Conservation (phyloP, 177 flowering plant species). For the Vitis hybrid region DNA sequence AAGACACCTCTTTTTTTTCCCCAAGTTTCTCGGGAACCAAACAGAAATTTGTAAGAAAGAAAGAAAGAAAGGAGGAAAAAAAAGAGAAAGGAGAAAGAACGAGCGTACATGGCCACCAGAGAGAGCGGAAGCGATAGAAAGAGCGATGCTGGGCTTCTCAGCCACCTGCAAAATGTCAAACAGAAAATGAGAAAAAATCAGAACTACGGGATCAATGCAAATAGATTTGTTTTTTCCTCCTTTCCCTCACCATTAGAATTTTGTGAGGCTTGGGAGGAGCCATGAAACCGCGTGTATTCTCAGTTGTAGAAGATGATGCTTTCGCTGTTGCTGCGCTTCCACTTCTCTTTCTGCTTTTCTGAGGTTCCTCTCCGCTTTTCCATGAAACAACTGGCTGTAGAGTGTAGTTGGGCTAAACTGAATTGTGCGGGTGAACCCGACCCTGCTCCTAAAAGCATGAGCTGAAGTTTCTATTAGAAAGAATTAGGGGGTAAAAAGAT, state of each 20-base stretch:
- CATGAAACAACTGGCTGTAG: too few relatives aligned
- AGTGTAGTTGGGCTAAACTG: too few relatives aligned
- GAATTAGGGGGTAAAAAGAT: too few relatives aligned
- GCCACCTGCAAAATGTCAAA: constrained; percentile 59
- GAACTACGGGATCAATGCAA: not conserved
- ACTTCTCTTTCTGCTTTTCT: too few relatives aligned
- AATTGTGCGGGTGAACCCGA: too few relatives aligned
- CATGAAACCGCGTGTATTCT: constrained; percentile 3
- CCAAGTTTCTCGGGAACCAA: not conserved
- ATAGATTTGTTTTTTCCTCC: not conserved
- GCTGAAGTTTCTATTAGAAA: too few relatives aligned
- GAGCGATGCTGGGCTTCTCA: constrained; percentile 98
- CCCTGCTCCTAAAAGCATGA: too few relatives aligned
- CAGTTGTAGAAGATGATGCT: too few relatives aligned
- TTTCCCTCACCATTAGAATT: constrained; percentile 58
- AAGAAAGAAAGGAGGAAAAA: not conserved
- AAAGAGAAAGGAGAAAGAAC: not conserved
- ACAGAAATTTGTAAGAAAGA: not conserved
- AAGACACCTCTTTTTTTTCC: not conserved
- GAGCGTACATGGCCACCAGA: constrained; percentile 70
- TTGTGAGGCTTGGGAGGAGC: constrained; percentile 30
- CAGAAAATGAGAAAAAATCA: not conserved
- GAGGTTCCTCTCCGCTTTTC: too few relatives aligned
- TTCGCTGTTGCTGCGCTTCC: too few relatives aligned
- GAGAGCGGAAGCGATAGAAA: constrained; percentile 77